A percentile compares a stretch with the other conserved stretches of the same genome.
Conservation (phyloP, 257 asterid species). For the Plantago ovata region DNA sequence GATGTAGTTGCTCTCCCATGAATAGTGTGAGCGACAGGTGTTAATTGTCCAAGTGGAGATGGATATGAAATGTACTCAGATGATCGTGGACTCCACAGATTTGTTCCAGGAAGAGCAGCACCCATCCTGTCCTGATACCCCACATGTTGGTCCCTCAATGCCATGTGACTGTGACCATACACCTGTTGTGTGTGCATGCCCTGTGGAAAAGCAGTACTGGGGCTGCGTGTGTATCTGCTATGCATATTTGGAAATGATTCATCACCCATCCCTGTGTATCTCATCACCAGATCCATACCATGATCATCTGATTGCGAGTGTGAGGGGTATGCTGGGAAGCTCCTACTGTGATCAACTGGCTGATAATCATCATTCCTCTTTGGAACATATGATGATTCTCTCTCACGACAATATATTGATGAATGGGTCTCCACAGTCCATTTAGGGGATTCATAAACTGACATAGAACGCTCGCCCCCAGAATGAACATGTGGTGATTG, state of each 20-base stretch:
- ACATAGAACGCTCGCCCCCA: constrained; percentile 17
- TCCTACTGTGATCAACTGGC: constrained; percentile 14
- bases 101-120: constrained; percentile 21
- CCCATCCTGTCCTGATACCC: constrained; percentile 26
- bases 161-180: constrained; percentile 24
- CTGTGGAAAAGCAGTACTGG: constrained; percentile 24
- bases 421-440: too few relatives aligned
- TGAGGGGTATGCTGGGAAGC: constrained; percentile 20
- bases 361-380: constrained; percentile 30
- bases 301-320: constrained; percentile 25
- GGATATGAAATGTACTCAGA: constrained; percentile 6
- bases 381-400: constrained; percentile 15
- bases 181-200: constrained; percentile 24
- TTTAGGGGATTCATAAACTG: not conserved
- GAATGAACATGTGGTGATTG: constrained; percentile 18
- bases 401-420: not conserved
- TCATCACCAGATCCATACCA: constrained; percentile 24
- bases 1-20: constrained; percentile 31
- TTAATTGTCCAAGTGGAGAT: constrained; percentile 21
- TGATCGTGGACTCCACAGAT: constrained; percentile 19
- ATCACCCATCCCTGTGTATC: constrained; percentile 22
- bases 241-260: constrained; percentile 25
- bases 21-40: constrained; percentile 11
- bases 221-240: constrained; percentile 27
- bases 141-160: constrained; percentile 20